Conservation (phyloP, 2,329 filamentous ascomycete species). For the Venturia pyrina region DNA sequence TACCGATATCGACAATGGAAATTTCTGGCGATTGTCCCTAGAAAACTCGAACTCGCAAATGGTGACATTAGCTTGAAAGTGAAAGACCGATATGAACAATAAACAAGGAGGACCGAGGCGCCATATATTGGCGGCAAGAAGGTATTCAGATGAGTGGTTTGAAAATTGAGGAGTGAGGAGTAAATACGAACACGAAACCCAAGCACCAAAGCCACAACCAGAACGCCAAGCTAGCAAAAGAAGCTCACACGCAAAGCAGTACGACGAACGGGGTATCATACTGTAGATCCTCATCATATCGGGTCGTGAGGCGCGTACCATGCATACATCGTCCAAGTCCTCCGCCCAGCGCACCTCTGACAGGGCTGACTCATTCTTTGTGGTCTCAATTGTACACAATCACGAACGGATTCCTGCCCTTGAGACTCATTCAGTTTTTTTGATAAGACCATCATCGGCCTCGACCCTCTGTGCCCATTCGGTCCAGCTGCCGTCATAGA, state of each 20-base stretch:
- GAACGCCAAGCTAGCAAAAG: background rate
- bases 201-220: background rate
- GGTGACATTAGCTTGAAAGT: too few relatives aligned
- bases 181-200: background rate
- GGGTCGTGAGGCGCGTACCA: background rate
- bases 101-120: background rate
- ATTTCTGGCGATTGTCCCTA: too few relatives aligned
- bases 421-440: conserved; percentile 30
- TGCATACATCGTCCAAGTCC: background rate
- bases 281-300: background rate
- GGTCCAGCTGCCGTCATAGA: conserved; percentile 99
- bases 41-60: too few relatives aligned
- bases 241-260: background rate
- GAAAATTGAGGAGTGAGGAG: background rate
- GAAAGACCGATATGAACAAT: too few relatives aligned
- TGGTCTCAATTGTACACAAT: background rate
- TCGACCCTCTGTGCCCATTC: conserved; percentile 63
- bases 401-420: background rate
- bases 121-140: background rate
- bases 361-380: background rate
- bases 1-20: too few relatives aligned
- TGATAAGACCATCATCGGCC: conserved; percentile 52
- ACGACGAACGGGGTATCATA: conserved; percentile 4
- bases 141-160: background rate
- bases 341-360: background rate